Evolutionary conservation across 768 basidiomycete species (phyloP).

Genomic region (Mycena amicta): DNA sequence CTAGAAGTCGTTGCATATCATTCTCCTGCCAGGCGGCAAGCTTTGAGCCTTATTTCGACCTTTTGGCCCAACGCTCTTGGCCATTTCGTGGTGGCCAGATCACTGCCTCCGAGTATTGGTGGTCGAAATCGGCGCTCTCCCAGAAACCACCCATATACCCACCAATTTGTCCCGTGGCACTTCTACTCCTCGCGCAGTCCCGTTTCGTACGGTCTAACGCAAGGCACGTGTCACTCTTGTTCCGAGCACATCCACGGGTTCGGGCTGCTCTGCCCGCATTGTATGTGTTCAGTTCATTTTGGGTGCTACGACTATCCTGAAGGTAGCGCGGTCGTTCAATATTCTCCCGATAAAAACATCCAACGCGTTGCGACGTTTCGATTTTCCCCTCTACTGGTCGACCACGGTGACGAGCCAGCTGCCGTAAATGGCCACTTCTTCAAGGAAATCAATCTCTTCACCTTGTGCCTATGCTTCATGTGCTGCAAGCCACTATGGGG

Average conservation of each 20-base stretch:
- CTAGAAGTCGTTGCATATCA: conserved; percentile 75
- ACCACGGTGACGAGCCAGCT: conserved; percentile 29
- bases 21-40: conserved; percentile 55
- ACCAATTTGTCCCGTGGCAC: conserved; percentile 74
- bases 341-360: conserved; percentile 47
- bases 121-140: conserved; percentile 22
- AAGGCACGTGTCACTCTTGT: conserved; percentile 60
- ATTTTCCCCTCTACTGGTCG: conserved; percentile 52
- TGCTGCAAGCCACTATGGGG: conserved; percentile 81
- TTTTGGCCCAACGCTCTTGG: conserved; percentile 74
- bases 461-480: conserved; percentile 66
- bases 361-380: conserved; percentile 65
- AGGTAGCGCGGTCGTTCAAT: conserved; percentile 61
- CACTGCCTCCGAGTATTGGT: conserved; percentile 50
- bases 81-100: conserved; percentile 60
- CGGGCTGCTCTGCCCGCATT: conserved; percentile 71
- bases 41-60: conserved; percentile 55
- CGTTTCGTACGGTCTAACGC: conserved; percentile 35
- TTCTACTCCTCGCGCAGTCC: conserved; percentile 35
- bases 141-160: conserved; percentile 45
- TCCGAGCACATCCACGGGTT: conserved; percentile 59
- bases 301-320: conserved; percentile 76
- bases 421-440: conserved; percentile 53
- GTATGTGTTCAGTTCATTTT: conserved; percentile 71
- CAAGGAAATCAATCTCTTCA: conserved; percentile 66